Evolutionary conservation across 2,329 filamentous ascomycete species (phyloP), one percentile per base, ranked within the genome.

Genomic region (Aspergillus novofumigatus): DNA sequence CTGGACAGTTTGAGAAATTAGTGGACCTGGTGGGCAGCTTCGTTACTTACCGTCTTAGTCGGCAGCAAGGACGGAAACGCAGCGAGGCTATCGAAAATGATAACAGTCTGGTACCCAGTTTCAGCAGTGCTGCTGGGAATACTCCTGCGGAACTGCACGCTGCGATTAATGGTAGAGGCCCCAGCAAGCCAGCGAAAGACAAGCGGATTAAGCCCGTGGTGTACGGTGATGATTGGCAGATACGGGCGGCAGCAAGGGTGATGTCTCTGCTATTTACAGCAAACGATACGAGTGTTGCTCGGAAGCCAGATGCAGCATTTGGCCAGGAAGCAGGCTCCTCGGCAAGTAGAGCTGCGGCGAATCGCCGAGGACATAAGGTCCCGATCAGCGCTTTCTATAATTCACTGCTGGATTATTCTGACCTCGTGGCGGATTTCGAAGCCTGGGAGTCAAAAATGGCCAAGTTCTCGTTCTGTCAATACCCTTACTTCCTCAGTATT

Each of bases 391-490:
- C 91, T 65, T 97, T 96, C 69, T 97, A 96, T 73, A 92, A 91
- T 67, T 89, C 89, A 1, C 77, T 96, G 58, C 82, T 96, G 9
- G 92, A 97, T 69, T 91, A 91, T 65, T 85, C 87, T n/a, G 91
- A 96, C 68, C 80, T 96, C 6, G 84, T 94, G 49, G 84, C 84
- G 0, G 92, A 97, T 70, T 96, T 95, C 67, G 91, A 96, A 67
- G 82, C 85, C 9, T 97, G 92, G 92, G 92, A 96, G 69, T 82
- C 84, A 4, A 87, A 83, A 62, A 82, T 83, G 52, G 81, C 82
- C 21, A 90, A 86, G 63, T 96, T 96, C 69, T 84, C 90, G 0
- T 96, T 97, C 69, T 96, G 92, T 69, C 91, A 96, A 69, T 96
- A 95, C 67, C 91, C 92, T 0, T 95, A 96, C 67, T 87, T 96